These are phyloP conservation scores for Gaertneriomyces semiglobifer DNA, from an alignment of 192 early-diverging fungal species.

Conservation along the genomic window DNA sequence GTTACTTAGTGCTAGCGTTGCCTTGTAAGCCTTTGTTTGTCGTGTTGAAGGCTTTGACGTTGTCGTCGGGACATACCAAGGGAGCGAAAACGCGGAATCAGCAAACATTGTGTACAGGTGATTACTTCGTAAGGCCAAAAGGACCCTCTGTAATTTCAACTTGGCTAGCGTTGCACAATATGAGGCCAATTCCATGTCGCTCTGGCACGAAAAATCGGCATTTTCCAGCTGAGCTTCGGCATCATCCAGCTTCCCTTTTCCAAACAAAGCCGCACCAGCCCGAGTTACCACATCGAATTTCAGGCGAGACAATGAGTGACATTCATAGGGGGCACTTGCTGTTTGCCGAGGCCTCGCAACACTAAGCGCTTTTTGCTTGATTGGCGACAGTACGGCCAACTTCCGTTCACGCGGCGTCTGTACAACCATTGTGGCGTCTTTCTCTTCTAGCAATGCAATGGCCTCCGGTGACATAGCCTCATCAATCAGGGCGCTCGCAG, in stretches of 20 bases:
- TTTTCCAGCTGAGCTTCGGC: conserved; percentile 33
- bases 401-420: conserved; percentile 53
- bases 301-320: conserved; percentile 3
- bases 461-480: conserved; percentile 52
- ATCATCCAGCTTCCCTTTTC: conserved; percentile 36
- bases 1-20: conserved; percentile 11
- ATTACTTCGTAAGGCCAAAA: conserved; percentile 22
- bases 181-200: conserved; percentile 30
- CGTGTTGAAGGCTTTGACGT: not conserved
- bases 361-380: not conserved
- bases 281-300: not conserved
- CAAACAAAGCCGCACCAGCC: conserved; percentile 31
- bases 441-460: conserved; percentile 51
- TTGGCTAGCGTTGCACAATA: conserved; percentile 27
- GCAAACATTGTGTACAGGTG: conserved; percentile 40
- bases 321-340: conserved; percentile 34
- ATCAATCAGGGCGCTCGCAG: conserved; percentile 46
- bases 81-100: conserved; percentile 49
- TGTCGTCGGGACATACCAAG: conserved; percentile 34
- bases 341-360: conserved; percentile 2
- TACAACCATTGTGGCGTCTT: conserved; percentile 28
- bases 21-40: conserved; percentile 20
- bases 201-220: conserved; percentile 22
- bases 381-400: conserved; percentile 33
- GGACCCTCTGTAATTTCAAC: conserved; percentile 29